These are phyloP conservation scores for Vitis labrusca DNA, from an alignment of 164 flowering plant genomes.

Conservation along the genomic window DNA sequence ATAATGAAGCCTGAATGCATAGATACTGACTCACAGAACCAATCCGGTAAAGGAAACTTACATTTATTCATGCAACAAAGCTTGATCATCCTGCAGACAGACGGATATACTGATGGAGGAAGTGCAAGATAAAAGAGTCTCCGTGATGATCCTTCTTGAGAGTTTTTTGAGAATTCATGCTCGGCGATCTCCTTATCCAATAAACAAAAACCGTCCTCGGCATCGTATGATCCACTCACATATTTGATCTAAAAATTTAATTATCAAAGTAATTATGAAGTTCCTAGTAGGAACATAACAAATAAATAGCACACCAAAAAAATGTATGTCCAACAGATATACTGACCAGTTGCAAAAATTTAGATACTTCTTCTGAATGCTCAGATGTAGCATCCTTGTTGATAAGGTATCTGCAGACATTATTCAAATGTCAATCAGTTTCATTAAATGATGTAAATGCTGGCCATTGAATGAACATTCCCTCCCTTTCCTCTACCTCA, in stretches of 20 bases:
- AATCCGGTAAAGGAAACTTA: constrained; percentile 23
- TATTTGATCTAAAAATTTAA: constrained; percentile 72
- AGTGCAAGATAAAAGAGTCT: constrained; percentile 97
- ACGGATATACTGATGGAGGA: constrained; percentile 98
- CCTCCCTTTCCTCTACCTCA: too few species aligned
- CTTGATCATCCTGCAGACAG: constrained; percentile 90
- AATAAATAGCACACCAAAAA: constrained; percentile 2
- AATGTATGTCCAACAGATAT: neutral
- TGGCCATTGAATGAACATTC: too few species aligned
- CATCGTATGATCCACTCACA: constrained; percentile 85
- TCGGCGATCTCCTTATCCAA: constrained; percentile 79
- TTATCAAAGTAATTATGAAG: constrained; percentile 2
- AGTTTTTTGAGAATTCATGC: constrained; percentile 66
- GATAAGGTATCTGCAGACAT: constrained; percentile 61
- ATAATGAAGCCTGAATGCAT: neutral
- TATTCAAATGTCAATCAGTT: constrained; percentile 8
- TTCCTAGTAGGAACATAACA: neutral
- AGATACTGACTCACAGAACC: neutral
- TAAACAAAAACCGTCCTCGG: constrained; percentile 64
- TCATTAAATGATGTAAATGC: neutral
- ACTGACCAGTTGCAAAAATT: constrained; percentile 82
- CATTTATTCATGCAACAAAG: constrained; percentile 76
- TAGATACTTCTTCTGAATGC: constrained; percentile 45
- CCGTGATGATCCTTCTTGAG: constrained; percentile 72
- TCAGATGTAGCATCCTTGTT: constrained; percentile 41